Percentiles rank a stretch among this genome's conserved stretches.
These are phyloP conservation scores for Xylariaceae sp. DNA, from an alignment of 2,329 filamentous ascomycete genomes.

Conservation along the genomic window DNA sequence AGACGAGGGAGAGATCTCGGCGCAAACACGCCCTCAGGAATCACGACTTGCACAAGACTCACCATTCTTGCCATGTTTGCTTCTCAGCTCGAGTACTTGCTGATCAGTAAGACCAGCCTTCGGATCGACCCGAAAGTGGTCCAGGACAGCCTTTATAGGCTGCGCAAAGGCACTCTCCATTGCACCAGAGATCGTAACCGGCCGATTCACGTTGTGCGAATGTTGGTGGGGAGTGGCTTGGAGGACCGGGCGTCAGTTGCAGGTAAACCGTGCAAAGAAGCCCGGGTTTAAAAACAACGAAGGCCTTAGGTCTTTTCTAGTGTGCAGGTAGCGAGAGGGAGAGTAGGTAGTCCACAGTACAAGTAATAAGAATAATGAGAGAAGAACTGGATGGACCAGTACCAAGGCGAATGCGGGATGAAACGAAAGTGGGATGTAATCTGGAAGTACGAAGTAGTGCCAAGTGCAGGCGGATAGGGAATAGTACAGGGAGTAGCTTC, in stretches of 20 bases:
- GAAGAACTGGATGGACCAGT: background rate
- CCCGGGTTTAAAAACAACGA: slow-evolving; percentile 10
- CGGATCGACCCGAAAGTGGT: slow-evolving; percentile 52
- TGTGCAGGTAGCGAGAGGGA: slow-evolving; percentile 12
- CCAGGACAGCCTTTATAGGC: slow-evolving; percentile 54
- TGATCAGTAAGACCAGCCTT: slow-evolving; percentile 51
- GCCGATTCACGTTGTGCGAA: background rate
- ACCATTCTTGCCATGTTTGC: slow-evolving; percentile 64
- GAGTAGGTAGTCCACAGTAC: slow-evolving; percentile 9
- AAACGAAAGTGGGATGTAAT: background rate
- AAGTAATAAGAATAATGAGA: background rate
- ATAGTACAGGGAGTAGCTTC: too few relatives aligned
- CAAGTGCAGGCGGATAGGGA: background rate
- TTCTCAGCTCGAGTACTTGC: slow-evolving; percentile 51
- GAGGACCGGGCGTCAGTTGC: slow-evolving; percentile 8
- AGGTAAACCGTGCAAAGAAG: slow-evolving; percentile 13
- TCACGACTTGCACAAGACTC: slow-evolving; percentile 29
- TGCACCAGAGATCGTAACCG: slow-evolving; percentile 13
- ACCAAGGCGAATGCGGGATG: background rate
- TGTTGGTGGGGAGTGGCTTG: slow-evolving; percentile 21
- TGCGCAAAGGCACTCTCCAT: slow-evolving; percentile 62
- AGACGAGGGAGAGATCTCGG: slow-evolving; percentile 15
- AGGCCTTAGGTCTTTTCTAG: slow-evolving; percentile 1
- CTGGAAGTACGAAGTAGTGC: background rate
- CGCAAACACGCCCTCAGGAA: background rate